Conservation (phyloP, 345 rosid species). For the Tarenaya hassleriana region DNA sequence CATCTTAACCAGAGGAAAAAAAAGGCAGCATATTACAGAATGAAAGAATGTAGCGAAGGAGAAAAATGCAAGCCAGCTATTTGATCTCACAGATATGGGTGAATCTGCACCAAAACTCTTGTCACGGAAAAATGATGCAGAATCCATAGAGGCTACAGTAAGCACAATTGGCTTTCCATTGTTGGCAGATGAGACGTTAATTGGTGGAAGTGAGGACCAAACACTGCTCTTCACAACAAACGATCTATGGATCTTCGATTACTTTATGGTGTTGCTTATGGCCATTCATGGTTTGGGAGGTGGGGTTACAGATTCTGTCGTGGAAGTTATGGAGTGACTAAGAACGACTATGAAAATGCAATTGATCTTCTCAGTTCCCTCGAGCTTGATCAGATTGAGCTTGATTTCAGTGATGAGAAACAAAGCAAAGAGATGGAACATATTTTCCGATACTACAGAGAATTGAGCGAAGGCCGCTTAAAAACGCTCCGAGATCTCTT, state of each 20-base stretch:
- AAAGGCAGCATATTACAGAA: conserved; percentile 14
- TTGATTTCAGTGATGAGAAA: conserved; percentile 33
- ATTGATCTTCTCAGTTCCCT: conserved; percentile 56
- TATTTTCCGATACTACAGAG: conserved; percentile 46
- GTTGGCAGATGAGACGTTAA: conserved; percentile 43
- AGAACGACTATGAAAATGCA: conserved; percentile 51
- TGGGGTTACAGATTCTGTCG: conserved; percentile 76
- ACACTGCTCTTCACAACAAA: conserved; percentile 84
- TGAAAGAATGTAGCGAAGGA: conserved; percentile 8
- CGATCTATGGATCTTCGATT: conserved; percentile 66
- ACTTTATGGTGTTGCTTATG: conserved; percentile 75
- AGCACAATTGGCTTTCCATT: conserved; percentile 68
- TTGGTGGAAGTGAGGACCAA: conserved; percentile 95
- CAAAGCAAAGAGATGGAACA: conserved; percentile 34
- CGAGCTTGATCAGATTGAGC: conserved; percentile 42
- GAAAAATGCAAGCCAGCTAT: too few species aligned
- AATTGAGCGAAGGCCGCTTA: conserved; percentile 53
- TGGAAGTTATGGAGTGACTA: conserved; percentile 73
- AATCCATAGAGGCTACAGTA: conserved; percentile 76
- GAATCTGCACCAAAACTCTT: conserved; percentile 92
- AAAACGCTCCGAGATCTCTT: conserved; percentile 63
- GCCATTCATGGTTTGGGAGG: conserved; percentile 83
- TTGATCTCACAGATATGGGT: conserved; percentile 84
- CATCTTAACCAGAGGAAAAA: background rate
- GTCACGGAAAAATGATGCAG: conserved; percentile 94